Evolutionary conservation across 768 basidiomycete species (phyloP).

Genomic region (Phylloporus sp.): DNA sequence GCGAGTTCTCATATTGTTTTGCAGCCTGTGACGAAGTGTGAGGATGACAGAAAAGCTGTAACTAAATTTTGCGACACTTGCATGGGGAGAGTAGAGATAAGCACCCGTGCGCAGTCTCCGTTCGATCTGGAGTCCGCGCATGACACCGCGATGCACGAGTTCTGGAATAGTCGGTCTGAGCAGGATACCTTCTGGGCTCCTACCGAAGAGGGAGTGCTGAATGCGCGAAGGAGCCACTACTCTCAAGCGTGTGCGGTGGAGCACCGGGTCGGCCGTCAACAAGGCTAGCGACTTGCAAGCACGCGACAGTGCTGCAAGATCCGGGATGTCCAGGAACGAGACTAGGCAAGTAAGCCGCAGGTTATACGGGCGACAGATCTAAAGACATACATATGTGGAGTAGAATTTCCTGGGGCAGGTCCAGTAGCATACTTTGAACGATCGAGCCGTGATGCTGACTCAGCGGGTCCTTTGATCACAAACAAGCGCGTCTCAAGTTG

Average conservation of each 20-base stretch:
- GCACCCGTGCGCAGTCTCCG: constrained; percentile 59
- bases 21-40: constrained; percentile 45
- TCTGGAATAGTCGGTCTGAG: constrained; percentile 64
- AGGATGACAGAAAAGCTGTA: not conserved
- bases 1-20: constrained; percentile 57
- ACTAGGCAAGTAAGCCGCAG: constrained; percentile 35
- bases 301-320: constrained; percentile 51
- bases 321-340: constrained; percentile 69
- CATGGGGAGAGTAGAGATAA: constrained; percentile 60
- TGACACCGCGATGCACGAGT: constrained; percentile 63
- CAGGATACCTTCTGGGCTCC: constrained; percentile 47
- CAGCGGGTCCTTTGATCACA: constrained; percentile 14
- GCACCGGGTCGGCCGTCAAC: constrained; percentile 56
- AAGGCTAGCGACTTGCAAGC: constrained; percentile 43
- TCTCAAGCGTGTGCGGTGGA: constrained; percentile 57
- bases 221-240: constrained; percentile 65
- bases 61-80: constrained; percentile 24
- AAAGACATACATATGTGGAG: constrained; percentile 54
- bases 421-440: constrained; percentile 20
- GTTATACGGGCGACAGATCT: too few relatives aligned
- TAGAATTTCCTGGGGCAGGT: constrained; percentile 51
- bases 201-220: constrained; percentile 58
- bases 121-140: constrained; percentile 63
- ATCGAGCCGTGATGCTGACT: constrained; percentile 1
- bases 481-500: not conserved